Conservation (phyloP, 2,329 filamentous ascomycete species). For the Xylaria sp. region DNA sequence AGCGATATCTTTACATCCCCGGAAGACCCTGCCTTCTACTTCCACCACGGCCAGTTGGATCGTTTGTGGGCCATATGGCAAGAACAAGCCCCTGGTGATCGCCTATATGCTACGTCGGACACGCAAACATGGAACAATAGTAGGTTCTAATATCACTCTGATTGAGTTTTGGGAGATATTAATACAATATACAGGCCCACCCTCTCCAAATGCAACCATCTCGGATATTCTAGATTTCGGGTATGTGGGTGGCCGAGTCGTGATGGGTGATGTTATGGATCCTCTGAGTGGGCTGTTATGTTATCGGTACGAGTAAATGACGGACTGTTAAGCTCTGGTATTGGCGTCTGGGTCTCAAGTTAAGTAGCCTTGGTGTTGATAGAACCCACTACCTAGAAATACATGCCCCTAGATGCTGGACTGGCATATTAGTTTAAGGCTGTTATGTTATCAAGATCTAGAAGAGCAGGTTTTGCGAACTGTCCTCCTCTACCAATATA, state of each 20-base stretch:
- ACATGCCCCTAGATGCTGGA: not conserved
- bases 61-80: not conserved
- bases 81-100: not conserved
- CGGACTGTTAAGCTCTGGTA: not conserved
- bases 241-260: not conserved
- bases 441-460: not conserved
- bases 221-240: not conserved
- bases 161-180: not conserved
- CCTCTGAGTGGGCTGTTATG: not conserved
- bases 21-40: not conserved
- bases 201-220: not conserved
- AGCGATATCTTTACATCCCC: not conserved
- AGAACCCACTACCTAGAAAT: not conserved
- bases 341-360: not conserved
- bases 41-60: slow-evolving; percentile 1
- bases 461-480: not conserved
- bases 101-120: not conserved
- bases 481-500: not conserved
- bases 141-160: not conserved
- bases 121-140: slow-evolving; percentile 3
- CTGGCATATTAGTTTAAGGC: not conserved
- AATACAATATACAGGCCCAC: not conserved
- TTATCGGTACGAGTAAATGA: not conserved
- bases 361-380: not conserved
- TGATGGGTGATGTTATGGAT: not conserved